Conservation (phyloP, 2,329 filamentous ascomycete genomes). For the Colletotrichum limetticola region DNA sequence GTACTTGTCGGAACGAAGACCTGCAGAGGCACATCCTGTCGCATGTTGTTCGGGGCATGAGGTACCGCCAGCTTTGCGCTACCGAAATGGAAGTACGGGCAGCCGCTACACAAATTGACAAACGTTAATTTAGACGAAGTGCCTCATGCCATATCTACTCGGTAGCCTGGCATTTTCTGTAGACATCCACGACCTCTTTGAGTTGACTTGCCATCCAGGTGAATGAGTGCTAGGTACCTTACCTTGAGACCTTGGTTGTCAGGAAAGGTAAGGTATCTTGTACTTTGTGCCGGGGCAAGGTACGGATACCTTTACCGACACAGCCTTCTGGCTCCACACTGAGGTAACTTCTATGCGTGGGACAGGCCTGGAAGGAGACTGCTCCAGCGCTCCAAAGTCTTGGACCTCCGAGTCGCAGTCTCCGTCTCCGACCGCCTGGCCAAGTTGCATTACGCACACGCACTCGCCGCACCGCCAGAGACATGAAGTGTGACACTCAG, state of each 20-base stretch:
- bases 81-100: neutral
- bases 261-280: neutral
- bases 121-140: neutral
- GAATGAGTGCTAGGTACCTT: too few relatives aligned
- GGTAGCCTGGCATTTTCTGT: neutral
- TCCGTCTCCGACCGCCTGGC: constrained; percentile 14
- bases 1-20: neutral
- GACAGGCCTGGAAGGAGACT: neutral
- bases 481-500: constrained; percentile 10
- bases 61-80: neutral
- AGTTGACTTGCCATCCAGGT: neutral
- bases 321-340: neutral
- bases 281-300: neutral
- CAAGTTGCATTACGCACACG: constrained; percentile 33
- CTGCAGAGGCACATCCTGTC: neutral
- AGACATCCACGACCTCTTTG: neutral
- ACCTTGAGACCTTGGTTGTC: too few relatives aligned
- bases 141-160: neutral
- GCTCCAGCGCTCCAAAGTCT: neutral
- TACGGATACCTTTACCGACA: neutral
- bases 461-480: constrained; percentile 13
- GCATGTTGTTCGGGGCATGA: neutral
- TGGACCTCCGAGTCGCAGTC: neutral
- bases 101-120: neutral
- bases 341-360: neutral